Evolutionary conservation across 2,329 filamentous ascomycete genomes (phyloP).

Genomic region (Aspergillus bombycis): DNA sequence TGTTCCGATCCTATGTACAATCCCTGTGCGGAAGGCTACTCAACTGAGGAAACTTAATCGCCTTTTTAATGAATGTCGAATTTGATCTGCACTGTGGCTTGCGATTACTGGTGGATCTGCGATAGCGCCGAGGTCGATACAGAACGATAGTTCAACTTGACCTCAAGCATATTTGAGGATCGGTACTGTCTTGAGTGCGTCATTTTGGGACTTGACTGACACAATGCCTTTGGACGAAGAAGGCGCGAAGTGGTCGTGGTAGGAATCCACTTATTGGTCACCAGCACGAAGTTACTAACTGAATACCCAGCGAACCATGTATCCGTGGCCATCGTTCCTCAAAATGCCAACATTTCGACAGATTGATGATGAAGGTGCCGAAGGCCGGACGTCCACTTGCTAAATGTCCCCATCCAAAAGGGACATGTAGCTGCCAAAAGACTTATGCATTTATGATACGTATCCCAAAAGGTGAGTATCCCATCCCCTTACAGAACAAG

Average conservation of each 20-base stretch:
- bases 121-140: neutral
- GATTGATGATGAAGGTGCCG: conserved; percentile 54
- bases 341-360: conserved; percentile 53
- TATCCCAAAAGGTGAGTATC: conserved; percentile 45
- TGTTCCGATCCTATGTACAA: neutral
- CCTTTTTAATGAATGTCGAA: neutral
- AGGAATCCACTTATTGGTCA: conserved; percentile 17
- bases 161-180: neutral
- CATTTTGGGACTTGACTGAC: neutral
- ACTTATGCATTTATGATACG: conserved; percentile 49
- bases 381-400: conserved; percentile 52
- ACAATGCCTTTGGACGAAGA: conserved; percentile 50
- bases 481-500: neutral
- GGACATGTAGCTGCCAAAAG: conserved; percentile 46
- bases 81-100: neutral
- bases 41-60: neutral
- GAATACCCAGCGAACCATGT: conserved; percentile 46
- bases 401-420: conserved; percentile 51
- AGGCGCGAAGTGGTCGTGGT: conserved; percentile 52
- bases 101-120: neutral
- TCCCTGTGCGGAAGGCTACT: neutral
- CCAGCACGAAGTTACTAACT: neutral
- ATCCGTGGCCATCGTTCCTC: conserved; percentile 54
- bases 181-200: neutral
- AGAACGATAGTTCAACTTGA: neutral